Base-by-base conservation (phyloP, 2,329 filamentous ascomycete species). In the Diplodia mutila region DNA sequence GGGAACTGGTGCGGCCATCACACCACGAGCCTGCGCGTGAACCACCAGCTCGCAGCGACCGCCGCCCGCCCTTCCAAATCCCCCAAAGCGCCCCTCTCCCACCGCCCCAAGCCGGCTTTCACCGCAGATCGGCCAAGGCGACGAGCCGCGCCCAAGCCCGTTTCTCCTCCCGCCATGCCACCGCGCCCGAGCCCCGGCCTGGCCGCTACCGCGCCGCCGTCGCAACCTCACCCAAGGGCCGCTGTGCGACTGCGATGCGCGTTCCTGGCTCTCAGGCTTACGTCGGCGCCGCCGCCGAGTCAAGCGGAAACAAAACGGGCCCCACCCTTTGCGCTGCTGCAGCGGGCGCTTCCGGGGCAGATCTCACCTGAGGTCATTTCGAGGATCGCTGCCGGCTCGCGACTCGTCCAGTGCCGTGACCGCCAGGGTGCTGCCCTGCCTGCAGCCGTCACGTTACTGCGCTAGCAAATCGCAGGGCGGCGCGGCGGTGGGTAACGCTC, bases 1-100 rank as follows among this genome's bases (percentile, higher is more conserved):
- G 59, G 59, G 59, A 63, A 63, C 59, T 63, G 42, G 59, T 63
- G 59, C 59, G 57, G 57, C 59, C 59, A 63, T 63, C 59, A 63
- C 59, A 63, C 59, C 59, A 63, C 59, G 18, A 27, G 57, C 46
- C 46, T 34, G 59, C 59, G 59, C 59, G 59, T 63, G 59, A 37
- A 48, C 59, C 39, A 29, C 25, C 46, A 63, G 57, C 55, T 46
- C 25, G 55, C 32, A 46, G 34, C 55, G 55, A 25, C 55, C 37
- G 34, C 23, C 39, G 53, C 53, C 29, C 18, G 25, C 18, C 25
- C 55, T 61, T 61, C 57, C 57, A 48, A 61, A 61, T 48, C 42
- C 39, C 57, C 25, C 23, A 21, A 55, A 37, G 29, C 29, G 37
- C 55, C 55, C 51, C 51, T 54, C 53, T 55, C 53, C 29, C 54